Conservation (phyloP, 148 eudicot species). For the Chenopodium berlandieri region DNA sequence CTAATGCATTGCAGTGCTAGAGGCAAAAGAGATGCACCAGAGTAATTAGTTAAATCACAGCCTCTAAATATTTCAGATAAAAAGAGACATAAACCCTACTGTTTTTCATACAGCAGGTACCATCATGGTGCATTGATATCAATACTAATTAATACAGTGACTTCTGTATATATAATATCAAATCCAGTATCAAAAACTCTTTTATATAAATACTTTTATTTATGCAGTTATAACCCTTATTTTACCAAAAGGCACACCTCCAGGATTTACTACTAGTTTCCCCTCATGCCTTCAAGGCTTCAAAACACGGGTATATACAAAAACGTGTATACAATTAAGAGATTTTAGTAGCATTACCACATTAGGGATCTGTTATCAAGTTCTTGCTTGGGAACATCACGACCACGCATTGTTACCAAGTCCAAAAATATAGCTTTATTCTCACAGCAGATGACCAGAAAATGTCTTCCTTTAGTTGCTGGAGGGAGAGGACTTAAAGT, state of each 20-base stretch:
- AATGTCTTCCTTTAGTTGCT: constrained; percentile 94
- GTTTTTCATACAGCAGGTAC: neutral
- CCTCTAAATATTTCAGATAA: neutral
- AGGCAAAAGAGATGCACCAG: constrained; percentile 3
- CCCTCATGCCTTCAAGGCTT: neutral
- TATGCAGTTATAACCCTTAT: neutral
- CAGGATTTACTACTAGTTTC: neutral
- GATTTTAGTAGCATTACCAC: constrained; percentile 47
- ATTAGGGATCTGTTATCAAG: constrained; percentile 87
- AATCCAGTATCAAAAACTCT: too few relatives aligned
- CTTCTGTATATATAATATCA: neutral
- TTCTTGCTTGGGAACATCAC: constrained; percentile 97
- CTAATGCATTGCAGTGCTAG: neutral
- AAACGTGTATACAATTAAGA: neutral
- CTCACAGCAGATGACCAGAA: constrained; percentile 95
- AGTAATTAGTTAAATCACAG: neutral
- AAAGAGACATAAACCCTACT: neutral
- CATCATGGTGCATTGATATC: constrained; percentile 7
- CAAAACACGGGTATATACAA: neutral
- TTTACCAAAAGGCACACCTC: neutral
- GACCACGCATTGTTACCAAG: constrained; percentile 99
- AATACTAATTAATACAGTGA: neutral
- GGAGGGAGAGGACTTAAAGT: constrained; percentile 72
- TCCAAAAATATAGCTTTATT: constrained; percentile 92
- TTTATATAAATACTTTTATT: neutral